Base-by-base conservation (phyloP, 2,329 filamentous ascomycete species). In the Trichoderma sp. region DNA sequence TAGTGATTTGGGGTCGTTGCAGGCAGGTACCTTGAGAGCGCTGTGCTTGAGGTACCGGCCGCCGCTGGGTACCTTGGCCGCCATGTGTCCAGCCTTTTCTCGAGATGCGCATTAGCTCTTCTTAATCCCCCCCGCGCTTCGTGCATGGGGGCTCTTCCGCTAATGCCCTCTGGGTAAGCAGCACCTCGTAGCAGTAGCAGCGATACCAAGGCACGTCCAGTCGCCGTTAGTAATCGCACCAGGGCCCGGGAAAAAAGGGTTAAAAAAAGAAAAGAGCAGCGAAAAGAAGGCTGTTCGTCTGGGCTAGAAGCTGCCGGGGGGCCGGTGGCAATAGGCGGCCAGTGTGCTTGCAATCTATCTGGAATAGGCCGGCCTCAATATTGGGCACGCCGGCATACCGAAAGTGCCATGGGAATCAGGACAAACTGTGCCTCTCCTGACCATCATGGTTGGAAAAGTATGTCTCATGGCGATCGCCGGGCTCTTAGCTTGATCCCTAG, bases 31-130 rank as follows among this genome's bases (percentile, higher is more conserved):
- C 37, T 69, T n/a, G 31, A 6, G 21, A 24, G 35, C 27, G 11
- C 35, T 52, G 63, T 52, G 62, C 63, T 47, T 31, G n/a, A 68
- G 37, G 68, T 70, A 68, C 68, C 64, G 35, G 27, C 63, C 16
- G 2, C 14, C 24, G 33, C 62, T 29, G 47, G 56, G 68, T 70
- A 70, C 68, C 53, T 70, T n/a, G 19, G 40, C 40, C 24, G 68
- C 68, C 68, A 70, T 70, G 63, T 70, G 64, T 55, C 31, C 55
- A 67, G 63, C 62, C 52, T 61, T 49, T 49, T 29, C 53, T 56
- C 21, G 40, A 35, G 27, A 35, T 43, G 43, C 61, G 40, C 62
- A 47, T 29, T 16, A 29, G 5, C 33, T 49, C 6, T 53, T 49
- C 40, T 49, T 57, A 58, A 58, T 67, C 56, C 68, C 53, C 64